Evolutionary conservation across 2,329 filamentous ascomycete genomes (phyloP).

Genomic region (Colletotrichum melonis): DNA sequence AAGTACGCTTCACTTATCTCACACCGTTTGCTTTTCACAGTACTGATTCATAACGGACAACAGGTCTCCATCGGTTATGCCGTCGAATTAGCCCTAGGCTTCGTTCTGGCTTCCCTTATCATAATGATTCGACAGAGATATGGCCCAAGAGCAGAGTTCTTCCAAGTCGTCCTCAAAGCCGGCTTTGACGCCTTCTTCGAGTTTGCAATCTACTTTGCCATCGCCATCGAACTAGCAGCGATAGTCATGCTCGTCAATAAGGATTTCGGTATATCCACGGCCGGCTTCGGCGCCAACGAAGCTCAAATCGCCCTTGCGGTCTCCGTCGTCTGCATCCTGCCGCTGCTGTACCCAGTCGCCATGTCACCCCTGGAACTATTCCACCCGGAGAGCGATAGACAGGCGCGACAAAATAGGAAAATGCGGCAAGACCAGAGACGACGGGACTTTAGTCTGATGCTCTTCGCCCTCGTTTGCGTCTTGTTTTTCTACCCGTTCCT

Average conservation of each 20-base stretch:
- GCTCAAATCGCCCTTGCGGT: conserved; percentile 38
- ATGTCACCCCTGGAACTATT: conserved; percentile 8
- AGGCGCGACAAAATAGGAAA: not conserved
- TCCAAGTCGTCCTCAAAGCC: not conserved
- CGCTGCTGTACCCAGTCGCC: conserved; percentile 38
- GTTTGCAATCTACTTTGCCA: conserved; percentile 33
- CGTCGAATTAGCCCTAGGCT: not conserved
- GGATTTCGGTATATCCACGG: conserved; percentile 39
- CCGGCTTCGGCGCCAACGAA: conserved; percentile 39
- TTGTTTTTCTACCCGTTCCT: conserved; percentile 42
- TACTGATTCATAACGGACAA: no score
- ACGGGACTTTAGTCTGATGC: not conserved
- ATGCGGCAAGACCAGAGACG: not conserved
- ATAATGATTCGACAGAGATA: not conserved
- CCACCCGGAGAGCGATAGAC: not conserved
- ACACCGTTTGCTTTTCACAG: no score
- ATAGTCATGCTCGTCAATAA: conserved; percentile 39
- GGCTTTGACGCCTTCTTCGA: conserved; percentile 15
- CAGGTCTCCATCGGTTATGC: conserved; percentile 6
- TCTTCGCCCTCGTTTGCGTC: conserved; percentile 9
- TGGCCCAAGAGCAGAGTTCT: conserved; percentile 28
- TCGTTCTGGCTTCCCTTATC: not conserved
- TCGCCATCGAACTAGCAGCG: conserved; percentile 38
- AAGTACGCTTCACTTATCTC: not conserved
- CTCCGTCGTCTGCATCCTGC: conserved; percentile 39